Evolutionary conservation across 441 rosid genomes (phyloP).

Genomic region (Eruca vesicaria): DNA sequence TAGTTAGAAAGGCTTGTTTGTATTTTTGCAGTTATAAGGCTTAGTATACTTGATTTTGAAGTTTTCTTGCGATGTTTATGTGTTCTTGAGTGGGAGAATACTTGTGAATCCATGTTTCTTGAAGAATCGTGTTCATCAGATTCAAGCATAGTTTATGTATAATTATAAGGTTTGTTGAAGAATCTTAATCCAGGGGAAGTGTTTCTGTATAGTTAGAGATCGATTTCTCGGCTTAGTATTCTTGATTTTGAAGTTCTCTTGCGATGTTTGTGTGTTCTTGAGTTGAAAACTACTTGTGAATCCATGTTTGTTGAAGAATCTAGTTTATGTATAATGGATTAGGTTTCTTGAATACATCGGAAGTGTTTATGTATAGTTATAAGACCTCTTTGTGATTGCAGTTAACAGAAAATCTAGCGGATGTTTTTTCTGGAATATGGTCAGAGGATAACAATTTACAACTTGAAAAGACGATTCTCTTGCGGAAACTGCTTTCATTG

Average conservation of each 20-base stretch:
- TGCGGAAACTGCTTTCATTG: slow-evolving; percentile 48
- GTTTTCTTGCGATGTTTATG: too few species aligned
- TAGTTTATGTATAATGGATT: not conserved
- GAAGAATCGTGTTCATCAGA: not conserved
- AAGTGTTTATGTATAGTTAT: not conserved
- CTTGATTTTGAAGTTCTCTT: not conserved
- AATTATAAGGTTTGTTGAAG: not conserved
- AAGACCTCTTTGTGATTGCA: slow-evolving; percentile 6
- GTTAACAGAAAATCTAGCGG: slow-evolving; percentile 43
- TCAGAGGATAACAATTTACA: slow-evolving; percentile 44
- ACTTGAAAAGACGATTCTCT: slow-evolving; percentile 48
- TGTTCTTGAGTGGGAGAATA: too few species aligned
- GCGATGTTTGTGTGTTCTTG: not conserved
- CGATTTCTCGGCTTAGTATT: not conserved
- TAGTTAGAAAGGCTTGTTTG: too few species aligned
- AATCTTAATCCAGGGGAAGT: not conserved
- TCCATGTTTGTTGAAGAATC: not conserved
- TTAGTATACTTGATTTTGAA: too few species aligned
- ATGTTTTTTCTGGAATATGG: slow-evolving; percentile 46
- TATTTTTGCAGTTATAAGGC: too few species aligned
- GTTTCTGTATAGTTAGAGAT: not conserved
- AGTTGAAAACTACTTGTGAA: not conserved
- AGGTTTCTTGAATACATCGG: not conserved
- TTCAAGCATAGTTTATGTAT: not conserved
- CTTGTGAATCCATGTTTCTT: too few species aligned